Conservation (phyloP, 73 alveolate genomes). For the Paramecium primaurelia region DNA sequence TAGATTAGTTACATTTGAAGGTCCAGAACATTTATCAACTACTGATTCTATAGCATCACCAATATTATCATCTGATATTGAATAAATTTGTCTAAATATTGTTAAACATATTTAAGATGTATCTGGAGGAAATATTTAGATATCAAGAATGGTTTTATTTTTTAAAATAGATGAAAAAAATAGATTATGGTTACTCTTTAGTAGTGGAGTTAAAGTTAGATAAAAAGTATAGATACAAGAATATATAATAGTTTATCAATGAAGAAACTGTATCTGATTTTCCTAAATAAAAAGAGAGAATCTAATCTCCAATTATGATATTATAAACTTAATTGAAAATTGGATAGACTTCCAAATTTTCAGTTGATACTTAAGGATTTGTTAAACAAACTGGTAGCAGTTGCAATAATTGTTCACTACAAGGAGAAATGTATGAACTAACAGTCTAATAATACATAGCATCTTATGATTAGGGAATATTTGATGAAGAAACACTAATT, state of each 20-base stretch:
- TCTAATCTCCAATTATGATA: conserved; percentile 28
- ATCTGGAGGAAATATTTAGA: conserved; percentile 77
- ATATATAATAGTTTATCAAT: conserved; percentile 21
- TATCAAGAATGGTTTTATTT: conserved; percentile 80
- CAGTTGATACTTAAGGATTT: conserved; percentile 20
- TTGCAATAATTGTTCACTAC: conserved; percentile 16
- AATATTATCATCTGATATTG: conserved; percentile 74
- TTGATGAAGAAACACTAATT: conserved; percentile 10
- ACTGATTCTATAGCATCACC: conserved; percentile 84
- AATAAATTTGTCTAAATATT: conserved; percentile 74
- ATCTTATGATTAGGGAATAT: background rate
- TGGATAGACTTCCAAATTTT: background rate
- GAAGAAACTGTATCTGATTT: conserved; percentile 15
- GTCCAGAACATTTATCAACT: conserved; percentile 77
- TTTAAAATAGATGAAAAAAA: conserved; percentile 81
- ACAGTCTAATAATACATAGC: background rate
- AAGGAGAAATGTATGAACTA: conserved; percentile 42
- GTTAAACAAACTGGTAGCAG: background rate
- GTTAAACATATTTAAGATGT: conserved; percentile 80
- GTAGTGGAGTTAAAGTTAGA: conserved; percentile 73
- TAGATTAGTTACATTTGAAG: conserved; percentile 80
- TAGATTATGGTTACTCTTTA: conserved; percentile 76
- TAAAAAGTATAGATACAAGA: background rate
- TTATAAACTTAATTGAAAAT: background rate
- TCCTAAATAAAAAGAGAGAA: conserved; percentile 26